Conservation (phyloP, 305 asterid genomes). For the Solanum hybrid region DNA sequence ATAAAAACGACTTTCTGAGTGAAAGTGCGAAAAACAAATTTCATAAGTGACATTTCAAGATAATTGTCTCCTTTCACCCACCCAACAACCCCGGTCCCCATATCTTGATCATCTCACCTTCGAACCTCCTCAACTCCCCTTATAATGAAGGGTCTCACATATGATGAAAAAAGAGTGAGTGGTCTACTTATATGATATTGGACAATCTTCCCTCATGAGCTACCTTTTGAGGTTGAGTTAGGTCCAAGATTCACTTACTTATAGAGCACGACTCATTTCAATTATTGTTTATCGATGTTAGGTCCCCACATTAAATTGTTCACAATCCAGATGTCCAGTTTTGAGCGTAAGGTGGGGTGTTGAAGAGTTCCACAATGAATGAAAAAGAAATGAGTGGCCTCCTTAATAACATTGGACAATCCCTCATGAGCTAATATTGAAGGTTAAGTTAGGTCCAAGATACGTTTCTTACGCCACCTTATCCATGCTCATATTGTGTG, state of each 20-base stretch:
- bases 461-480: neutral
- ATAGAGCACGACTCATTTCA: neutral
- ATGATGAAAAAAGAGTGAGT: neutral
- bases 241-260: neutral
- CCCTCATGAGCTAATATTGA: neutral
- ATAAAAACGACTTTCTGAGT: neutral
- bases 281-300: neutral
- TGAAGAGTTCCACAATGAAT: neutral
- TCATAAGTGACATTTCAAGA: neutral
- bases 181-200: fast-evolving
- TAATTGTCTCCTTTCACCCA: neutral
- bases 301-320: neutral
- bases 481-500: neutral
- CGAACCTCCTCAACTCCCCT: neutral
- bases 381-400: neutral
- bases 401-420: neutral
- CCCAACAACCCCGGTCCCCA: neutral
- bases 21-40: neutral
- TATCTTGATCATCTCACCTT: neutral
- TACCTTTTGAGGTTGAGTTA: neutral
- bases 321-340: neutral
- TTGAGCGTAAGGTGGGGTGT: neutral
- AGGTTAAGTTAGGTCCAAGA: neutral
- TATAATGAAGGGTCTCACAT: neutral
- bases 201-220: neutral